These are phyloP conservation scores for Aspergillus haitiensis DNA, from an alignment of 495 filamentous ascomycete species.

Conservation along the genomic window DNA sequence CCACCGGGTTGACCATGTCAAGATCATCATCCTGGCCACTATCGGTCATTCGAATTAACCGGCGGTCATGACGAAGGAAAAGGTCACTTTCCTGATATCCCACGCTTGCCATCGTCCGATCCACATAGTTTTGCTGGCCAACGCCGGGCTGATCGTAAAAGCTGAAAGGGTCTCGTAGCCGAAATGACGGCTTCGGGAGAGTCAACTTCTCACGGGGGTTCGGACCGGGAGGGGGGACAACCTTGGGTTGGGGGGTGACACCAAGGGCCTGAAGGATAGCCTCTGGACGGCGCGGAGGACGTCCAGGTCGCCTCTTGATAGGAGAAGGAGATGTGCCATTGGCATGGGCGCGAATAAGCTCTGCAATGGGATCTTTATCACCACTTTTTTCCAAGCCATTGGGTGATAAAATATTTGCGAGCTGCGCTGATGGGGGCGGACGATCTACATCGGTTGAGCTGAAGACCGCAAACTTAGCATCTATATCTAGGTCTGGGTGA, in stretches of 20 bases:
- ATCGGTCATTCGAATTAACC: conserved; percentile 76
- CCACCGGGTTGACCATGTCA: conserved; percentile 60
- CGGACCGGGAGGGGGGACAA: conserved; percentile 61
- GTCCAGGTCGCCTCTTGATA: conserved; percentile 61
- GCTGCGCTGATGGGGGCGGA: conserved; percentile 42
- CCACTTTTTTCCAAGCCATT: conserved; percentile 28
- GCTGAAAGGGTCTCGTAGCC: conserved; percentile 57
- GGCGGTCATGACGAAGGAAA: conserved; percentile 73
- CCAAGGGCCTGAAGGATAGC: conserved; percentile 61
- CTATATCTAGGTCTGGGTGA: conserved; percentile 90
- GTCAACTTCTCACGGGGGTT: conserved; percentile 67
- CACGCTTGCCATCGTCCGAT: conserved; percentile 88
- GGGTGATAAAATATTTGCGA: conserved; percentile 30
- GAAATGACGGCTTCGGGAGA: conserved; percentile 62
- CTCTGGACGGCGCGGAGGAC: conserved; percentile 61
- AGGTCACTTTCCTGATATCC: conserved; percentile 94
- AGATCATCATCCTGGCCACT: conserved; percentile 79
- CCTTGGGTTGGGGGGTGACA: conserved; percentile 57
- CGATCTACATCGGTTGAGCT: conserved; percentile 82
- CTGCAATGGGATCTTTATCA: conserved; percentile 28
- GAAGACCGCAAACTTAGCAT: conserved; percentile 73
- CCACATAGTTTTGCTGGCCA: conserved; percentile 70
- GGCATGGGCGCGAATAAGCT: conserved; percentile 27
- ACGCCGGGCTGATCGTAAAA: conserved; percentile 61
- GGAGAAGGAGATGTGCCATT: conserved; percentile 36